Evolutionary conservation across 1,284 basidiomycete genomes (phyloP).

Genomic region (Ceraceosorus bombacis): DNA sequence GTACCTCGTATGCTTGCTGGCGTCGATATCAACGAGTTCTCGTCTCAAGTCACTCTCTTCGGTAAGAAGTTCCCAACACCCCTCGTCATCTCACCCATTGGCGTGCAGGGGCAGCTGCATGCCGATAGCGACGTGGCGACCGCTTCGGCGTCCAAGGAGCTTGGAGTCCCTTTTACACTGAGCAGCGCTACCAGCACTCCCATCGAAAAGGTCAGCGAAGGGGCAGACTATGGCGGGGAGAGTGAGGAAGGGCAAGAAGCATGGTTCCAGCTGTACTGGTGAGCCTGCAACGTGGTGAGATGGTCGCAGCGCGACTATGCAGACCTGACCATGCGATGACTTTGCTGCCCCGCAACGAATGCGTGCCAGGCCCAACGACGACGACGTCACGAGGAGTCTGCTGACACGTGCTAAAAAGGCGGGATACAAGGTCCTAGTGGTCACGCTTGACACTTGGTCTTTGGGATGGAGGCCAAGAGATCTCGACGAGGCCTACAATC

Average conservation of each 20-base stretch:
- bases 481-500: conserved; percentile 54
- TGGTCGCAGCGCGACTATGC: not conserved
- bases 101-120: conserved; percentile 33
- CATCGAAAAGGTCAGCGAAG: conserved; percentile 26
- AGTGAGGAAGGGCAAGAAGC: conserved; percentile 17
- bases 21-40: conserved; percentile 22
- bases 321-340: not conserved
- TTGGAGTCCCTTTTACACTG: conserved; percentile 31
- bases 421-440: conserved; percentile 62
- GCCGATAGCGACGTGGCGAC: conserved; percentile 25
- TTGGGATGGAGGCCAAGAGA: conserved; percentile 33
- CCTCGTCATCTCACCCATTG: conserved; percentile 36
- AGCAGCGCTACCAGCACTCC: conserved; percentile 28
- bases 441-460: conserved; percentile 41
- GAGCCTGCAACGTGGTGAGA: not conserved
- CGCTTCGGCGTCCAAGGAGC: conserved; percentile 21
- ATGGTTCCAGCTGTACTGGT: conserved; percentile 50
- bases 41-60: conserved; percentile 20
- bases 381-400: conserved; percentile 61
- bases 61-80: conserved; percentile 28
- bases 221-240: conserved; percentile 20
- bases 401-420: conserved; percentile 60
- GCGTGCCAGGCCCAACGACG: conserved; percentile 51
- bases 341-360: not conserved
- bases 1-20: conserved; percentile 29